phyloP scores from a whole-genome alignment of 2,329 filamentous ascomycete genomes.

The Colletotrichum sp. region DNA sequence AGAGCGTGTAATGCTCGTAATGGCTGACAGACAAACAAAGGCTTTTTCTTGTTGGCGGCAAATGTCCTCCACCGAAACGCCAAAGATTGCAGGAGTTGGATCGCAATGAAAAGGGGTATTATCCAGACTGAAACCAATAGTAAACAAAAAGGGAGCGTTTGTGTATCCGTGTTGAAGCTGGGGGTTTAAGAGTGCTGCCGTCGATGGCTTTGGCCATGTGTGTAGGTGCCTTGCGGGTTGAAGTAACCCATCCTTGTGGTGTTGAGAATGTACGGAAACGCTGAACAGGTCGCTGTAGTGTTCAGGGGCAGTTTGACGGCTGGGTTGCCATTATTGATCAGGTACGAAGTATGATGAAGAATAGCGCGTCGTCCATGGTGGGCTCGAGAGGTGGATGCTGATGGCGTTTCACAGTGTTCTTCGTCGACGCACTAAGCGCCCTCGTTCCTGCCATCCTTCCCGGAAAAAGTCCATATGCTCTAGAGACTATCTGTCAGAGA shows the following conservation, averaged over 20 bases:
- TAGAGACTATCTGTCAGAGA: conserved; percentile 55
- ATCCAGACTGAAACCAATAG: conserved; percentile 14
- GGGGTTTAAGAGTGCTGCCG: background rate
- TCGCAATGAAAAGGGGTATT: conserved; percentile 16
- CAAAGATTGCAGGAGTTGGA: background rate
- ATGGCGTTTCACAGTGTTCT: background rate
- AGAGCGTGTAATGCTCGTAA: background rate
- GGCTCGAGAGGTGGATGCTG: background rate
- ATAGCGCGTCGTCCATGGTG: background rate
- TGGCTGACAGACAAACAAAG: background rate
- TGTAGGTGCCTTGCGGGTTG: background rate
- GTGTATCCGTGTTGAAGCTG: background rate
- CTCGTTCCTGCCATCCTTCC: background rate
- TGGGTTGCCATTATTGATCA: background rate
- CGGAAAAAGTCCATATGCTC: background rate
- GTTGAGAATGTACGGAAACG: background rate
- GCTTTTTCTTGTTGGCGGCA: background rate
- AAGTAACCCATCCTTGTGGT: background rate
- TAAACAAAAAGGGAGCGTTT: background rate
- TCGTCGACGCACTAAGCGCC: background rate
- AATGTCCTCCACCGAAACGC: background rate
- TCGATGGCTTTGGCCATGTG: background rate
- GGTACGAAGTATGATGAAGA: background rate
- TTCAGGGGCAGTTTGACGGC: background rate
- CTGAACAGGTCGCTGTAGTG: background rate